phyloP scores from a whole-genome alignment of 345 rosid genomes.

The Pistacia atlantica region DNA sequence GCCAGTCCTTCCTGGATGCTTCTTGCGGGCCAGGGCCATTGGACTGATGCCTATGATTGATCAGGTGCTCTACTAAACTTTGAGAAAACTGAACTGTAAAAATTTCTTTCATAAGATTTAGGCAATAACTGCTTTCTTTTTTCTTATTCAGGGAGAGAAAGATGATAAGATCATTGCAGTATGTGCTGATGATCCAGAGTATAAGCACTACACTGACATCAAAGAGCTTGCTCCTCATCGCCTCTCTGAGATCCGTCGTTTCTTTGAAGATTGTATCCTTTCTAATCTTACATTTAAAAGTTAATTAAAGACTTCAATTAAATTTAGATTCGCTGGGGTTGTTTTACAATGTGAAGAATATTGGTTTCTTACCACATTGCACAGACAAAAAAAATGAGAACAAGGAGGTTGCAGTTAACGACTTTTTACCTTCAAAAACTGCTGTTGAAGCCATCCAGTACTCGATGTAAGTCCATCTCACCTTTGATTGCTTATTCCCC shows the following conservation, averaged over 20 bases:
- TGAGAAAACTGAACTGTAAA: not conserved
- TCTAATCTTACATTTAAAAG: not conserved
- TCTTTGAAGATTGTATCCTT: conserved; percentile 95
- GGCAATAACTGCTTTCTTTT: conserved; percentile 7
- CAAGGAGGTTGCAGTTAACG: conserved; percentile 95
- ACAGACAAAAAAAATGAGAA: conserved; percentile 97
- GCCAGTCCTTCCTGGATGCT: conserved; percentile 97
- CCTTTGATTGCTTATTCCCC: not conserved
- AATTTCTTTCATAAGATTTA: not conserved
- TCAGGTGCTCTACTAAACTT: conserved; percentile 48
- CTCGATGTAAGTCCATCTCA: conserved; percentile 66
- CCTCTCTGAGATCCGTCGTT: conserved; percentile 85
- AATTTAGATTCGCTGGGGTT: not conserved
- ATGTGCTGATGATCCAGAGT: conserved; percentile 98
- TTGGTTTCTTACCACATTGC: conserved; percentile 21
- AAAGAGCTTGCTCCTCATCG: conserved; percentile 96
- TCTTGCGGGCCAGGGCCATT: conserved; percentile 91
- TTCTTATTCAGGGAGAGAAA: conserved; percentile 74
- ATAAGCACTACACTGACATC: conserved; percentile 82
- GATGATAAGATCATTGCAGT: conserved; percentile 98
- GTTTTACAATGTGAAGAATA: not conserved
- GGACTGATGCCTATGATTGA: conserved; percentile 99
- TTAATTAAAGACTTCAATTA: not conserved
- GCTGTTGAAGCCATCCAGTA: conserved; percentile 83
- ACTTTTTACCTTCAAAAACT: conserved; percentile 65